Evolutionary conservation across 305 asterid genomes (phyloP).

Genomic region (Andrographis paniculata): DNA sequence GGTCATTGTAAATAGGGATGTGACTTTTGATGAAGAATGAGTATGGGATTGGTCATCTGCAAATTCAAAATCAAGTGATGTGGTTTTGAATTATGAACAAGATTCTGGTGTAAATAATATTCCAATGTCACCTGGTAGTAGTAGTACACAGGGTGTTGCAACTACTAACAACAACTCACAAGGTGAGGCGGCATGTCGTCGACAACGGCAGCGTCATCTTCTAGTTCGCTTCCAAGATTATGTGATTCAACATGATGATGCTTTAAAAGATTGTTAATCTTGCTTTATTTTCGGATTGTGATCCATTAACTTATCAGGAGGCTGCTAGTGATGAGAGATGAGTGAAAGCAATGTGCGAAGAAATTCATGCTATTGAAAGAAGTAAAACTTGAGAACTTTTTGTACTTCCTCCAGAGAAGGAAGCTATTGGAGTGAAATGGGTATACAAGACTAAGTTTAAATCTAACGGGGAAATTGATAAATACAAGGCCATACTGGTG

Average conservation of each 20-base stretch:
- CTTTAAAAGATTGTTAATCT: background rate
- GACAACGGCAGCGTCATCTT: background rate
- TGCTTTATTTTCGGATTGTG: background rate
- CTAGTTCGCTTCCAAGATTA: background rate
- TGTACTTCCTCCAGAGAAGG: background rate
- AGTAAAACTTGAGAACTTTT: background rate
- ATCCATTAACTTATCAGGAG: too few species aligned
- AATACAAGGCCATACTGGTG: slow-evolving; percentile 5
- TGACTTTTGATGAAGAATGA: background rate
- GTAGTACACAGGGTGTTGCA: too few species aligned
- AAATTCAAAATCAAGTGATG: too few species aligned
- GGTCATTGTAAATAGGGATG: background rate
- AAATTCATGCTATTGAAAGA: slow-evolving; percentile 2
- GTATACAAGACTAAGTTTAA: slow-evolving; percentile 7
- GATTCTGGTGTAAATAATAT: too few species aligned
- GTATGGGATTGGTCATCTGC: background rate
- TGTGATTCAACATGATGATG: background rate
- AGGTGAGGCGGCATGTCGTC: background rate
- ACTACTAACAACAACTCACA: too few species aligned
- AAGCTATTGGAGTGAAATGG: slow-evolving; percentile 9
- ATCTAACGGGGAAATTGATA: background rate
- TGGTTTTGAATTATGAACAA: too few species aligned
- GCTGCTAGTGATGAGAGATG: too few species aligned
- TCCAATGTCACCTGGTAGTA: too few species aligned
- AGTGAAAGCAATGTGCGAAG: background rate